Percentiles rank a stretch among this genome's conserved stretches.
phyloP scores from a whole-genome alignment of 2,329 filamentous ascomycete genomes.

The Nemania sp. region DNA sequence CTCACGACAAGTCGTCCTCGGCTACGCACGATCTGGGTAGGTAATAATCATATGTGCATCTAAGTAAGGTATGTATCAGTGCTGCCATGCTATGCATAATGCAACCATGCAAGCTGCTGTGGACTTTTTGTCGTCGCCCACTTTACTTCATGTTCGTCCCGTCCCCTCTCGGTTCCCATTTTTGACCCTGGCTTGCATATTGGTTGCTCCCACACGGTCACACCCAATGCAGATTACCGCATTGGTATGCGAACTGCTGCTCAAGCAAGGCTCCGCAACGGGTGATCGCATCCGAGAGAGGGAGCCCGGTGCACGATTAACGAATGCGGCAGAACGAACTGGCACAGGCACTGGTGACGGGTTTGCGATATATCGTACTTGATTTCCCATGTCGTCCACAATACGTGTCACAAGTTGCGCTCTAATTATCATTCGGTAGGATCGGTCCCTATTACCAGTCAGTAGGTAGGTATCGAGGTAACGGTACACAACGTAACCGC shows the following conservation, averaged over 20 bases:
- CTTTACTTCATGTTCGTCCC: neutral
- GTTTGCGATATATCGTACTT: too few species aligned
- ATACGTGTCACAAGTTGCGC: too few species aligned
- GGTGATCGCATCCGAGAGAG: constrained; percentile 25
- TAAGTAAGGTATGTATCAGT: neutral
- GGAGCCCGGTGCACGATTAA: constrained; percentile 23
- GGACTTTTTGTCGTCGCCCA: neutral
- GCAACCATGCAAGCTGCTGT: constrained; percentile 9
- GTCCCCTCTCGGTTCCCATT: constrained; percentile 1
- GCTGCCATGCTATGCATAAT: neutral
- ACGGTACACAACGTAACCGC: constrained; percentile 1
- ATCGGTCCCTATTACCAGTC: too few species aligned
- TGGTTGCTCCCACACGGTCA: constrained; percentile 1
- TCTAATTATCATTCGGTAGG: too few species aligned
- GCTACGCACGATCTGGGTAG: neutral
- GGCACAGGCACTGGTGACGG: too few species aligned
- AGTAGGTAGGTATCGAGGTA: too few species aligned
- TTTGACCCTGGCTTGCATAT: constrained; percentile 8
- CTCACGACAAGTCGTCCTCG: constrained; percentile 6
- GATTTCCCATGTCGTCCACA: too few species aligned
- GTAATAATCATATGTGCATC: neutral
- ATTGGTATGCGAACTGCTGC: constrained; percentile 32
- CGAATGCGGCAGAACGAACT: too few species aligned
- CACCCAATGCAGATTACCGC: constrained; percentile 31
- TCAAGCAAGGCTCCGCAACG: constrained; percentile 27